These are phyloP conservation scores for Kazachstania viticola DNA, from an alignment of 805 yeast genomes.

Conservation along the genomic window DNA sequence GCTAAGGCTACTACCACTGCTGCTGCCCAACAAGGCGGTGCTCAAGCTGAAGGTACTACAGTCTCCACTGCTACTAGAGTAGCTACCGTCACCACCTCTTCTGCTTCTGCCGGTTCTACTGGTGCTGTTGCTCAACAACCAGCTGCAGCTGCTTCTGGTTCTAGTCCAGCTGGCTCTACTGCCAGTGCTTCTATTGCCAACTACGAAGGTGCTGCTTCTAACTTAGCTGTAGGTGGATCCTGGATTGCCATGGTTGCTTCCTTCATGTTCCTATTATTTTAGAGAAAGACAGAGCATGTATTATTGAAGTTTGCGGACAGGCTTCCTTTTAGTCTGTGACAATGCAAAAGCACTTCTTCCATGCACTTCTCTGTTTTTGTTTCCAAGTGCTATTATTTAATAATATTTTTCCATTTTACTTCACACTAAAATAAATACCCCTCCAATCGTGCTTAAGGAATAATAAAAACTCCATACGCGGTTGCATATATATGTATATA, in stretches of 20 bases:
- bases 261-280: constrained; percentile 2
- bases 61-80: background rate
- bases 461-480: no score
- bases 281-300: background rate
- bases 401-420: no score
- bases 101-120: background rate
- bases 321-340: no score
- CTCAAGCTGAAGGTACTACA: no score
- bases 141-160: constrained; percentile 1
- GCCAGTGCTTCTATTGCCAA: background rate
- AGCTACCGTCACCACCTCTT: background rate
- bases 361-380: no score
- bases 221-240: constrained; percentile 3
- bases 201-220: constrained; percentile 3
- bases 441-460: no score
- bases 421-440: no score
- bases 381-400: no score
- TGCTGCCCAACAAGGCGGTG: background rate
- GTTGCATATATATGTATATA: no score
- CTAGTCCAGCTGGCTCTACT: background rate
- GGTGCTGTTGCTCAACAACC: constrained; percentile 1
- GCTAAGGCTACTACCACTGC: constrained; percentile 1
- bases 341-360: no score
- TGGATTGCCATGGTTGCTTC: constrained; percentile 3
- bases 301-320: background rate